These are phyloP conservation scores for Calonectria honghensis DNA, from an alignment of 2,329 filamentous ascomycete species.

Conservation along the genomic window DNA sequence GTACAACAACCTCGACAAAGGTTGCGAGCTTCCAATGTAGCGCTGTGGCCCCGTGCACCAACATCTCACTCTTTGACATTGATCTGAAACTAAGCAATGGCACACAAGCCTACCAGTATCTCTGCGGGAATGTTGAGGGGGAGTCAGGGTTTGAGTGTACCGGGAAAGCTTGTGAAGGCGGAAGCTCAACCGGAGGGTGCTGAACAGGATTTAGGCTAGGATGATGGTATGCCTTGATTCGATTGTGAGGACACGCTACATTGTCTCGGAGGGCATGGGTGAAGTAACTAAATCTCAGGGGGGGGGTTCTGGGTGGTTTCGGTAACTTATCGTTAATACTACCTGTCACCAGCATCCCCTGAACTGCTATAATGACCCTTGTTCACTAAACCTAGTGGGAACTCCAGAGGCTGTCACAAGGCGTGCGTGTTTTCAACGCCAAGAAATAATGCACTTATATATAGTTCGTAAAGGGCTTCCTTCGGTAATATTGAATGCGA, in stretches of 20 bases:
- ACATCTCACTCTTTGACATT: constrained; percentile 11
- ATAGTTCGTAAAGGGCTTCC: no score
- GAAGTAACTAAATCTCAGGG: background rate
- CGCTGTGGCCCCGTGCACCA: background rate
- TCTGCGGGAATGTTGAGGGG: constrained; percentile 4
- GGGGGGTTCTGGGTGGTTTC: background rate
- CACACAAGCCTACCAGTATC: background rate
- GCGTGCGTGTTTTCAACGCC: no score
- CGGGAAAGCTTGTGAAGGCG: background rate
- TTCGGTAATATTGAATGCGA: no score
- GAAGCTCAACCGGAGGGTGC: constrained; percentile 1
- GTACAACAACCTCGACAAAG: background rate
- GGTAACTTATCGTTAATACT: no score
- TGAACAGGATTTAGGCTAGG: fast-evolving
- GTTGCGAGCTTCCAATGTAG: constrained; percentile 13
- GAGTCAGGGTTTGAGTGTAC: constrained; percentile 12
- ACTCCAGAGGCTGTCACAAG: no score
- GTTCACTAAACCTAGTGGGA: no score
- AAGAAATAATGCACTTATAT: no score
- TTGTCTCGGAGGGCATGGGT: background rate
- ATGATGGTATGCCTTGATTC: background rate
- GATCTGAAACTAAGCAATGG: constrained; percentile 3
- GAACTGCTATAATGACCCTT: no score
- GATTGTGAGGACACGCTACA: no score
- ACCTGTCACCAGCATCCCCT: no score